Evolutionary conservation across 139 green algal genomes (phyloP), one percentile per base, ranked within the genome.

Genomic region (Chlorella sp.): DNA sequence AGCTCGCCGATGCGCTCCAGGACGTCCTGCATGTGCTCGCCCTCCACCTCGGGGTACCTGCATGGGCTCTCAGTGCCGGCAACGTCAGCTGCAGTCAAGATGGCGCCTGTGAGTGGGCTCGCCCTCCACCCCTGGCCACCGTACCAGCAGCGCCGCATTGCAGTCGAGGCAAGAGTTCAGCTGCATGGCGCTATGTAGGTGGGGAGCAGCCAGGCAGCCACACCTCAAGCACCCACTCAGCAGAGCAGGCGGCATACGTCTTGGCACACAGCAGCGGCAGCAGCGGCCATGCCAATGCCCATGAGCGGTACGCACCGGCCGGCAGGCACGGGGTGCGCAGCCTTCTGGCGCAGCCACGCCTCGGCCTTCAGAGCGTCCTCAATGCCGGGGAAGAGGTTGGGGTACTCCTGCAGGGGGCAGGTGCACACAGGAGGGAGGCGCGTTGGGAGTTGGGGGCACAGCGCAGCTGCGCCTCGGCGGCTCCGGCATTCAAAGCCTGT

Each of bases 341-440:
- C 41, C 70, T 84, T 36, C 41, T 51, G 64, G 14, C 44, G 79
- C 82, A 88, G 85, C 1, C 80, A 70, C 3, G 73, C 73, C 87
- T 98, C 95, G 16, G 92, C 93, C 82, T 94, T 72, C 30, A 98
- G 60, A 7, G 95, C 95, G 19, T 91, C 76, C n/a, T 98, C 87
- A 46, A 98, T 89, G 81, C 97, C 92, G 28, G 95, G 95, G 91
- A 99, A 99, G 24, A 99, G 91, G 90, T 99, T 99, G 80, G 93
- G 87, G 90, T 99, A 99, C 89, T 97, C 95, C 3, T 88, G 67
- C 51, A 41, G 30, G 4, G 9, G 14, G 1, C 8, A 46, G 46
- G 16, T 1, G 7, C 11, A 70, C 32, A 70, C 8, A 3, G 7
- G 32, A n/a, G n/a, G n/a, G n/a, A n/a, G n/a, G n/a, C n/a, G n/a